phyloP scores from a whole-genome alignment of 257 asterid species.

The Petunia axillaris region DNA sequence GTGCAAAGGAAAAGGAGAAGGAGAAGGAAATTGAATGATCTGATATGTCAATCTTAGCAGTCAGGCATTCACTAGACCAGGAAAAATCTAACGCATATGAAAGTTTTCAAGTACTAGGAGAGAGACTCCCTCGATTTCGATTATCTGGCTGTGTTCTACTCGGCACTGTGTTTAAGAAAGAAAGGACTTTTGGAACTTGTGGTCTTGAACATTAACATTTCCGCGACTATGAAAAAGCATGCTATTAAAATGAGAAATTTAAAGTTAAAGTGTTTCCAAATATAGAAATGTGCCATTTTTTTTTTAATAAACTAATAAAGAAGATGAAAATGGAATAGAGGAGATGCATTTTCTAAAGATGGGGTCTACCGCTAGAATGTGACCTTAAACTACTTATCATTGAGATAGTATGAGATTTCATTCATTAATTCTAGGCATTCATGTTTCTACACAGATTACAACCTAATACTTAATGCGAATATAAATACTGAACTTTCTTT shows the following conservation, averaged over 20 bases:
- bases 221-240: no score
- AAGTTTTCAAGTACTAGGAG: background rate
- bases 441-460: constrained; percentile 11
- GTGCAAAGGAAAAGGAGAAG: background rate
- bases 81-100: background rate
- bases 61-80: background rate
- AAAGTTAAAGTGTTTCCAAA: no score
- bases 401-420: background rate
- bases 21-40: background rate
- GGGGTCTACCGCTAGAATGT: background rate
- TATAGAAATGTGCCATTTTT: no score
- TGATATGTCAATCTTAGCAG: background rate
- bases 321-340: background rate
- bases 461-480: background rate
- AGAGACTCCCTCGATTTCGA: background rate
- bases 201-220: no score
- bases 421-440: background rate
- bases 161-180: no score
- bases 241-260: no score
- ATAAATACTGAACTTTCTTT: no score
- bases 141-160: no score
- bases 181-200: no score
- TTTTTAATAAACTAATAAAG: no score
- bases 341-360: background rate
- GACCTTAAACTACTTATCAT: background rate